A percentile compares a stretch with the other conserved stretches of the same genome.
phyloP scores from a whole-genome alignment of 1,139 yeast genomes.

The Taphrina flavorubra region DNA sequence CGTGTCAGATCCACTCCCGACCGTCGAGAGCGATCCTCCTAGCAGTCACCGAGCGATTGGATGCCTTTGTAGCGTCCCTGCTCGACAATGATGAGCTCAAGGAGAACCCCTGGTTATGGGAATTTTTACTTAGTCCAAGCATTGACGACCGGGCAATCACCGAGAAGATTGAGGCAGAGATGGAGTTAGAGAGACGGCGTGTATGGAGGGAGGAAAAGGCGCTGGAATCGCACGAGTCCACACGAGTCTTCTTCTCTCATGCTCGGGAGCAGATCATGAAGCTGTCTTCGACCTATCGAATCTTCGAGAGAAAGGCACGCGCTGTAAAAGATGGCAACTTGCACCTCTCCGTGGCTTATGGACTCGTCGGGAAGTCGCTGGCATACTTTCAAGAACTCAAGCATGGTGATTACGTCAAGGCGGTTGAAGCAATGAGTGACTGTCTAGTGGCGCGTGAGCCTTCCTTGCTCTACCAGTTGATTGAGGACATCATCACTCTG shows the following conservation, averaged over 20 bases:
- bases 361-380: conserved; percentile 20
- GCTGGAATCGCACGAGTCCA: conserved; percentile 5
- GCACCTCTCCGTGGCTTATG: conserved; percentile 32
- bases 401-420: not conserved
- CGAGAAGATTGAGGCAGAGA: conserved; percentile 18
- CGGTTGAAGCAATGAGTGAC: conserved; percentile 8
- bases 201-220: conserved; percentile 36
- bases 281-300: conserved; percentile 33
- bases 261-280: conserved; percentile 34
- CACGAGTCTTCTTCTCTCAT: conserved; percentile 28
- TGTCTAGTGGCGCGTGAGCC: conserved; percentile 31
- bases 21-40: conserved; percentile 56
- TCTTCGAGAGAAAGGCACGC: conserved; percentile 31
- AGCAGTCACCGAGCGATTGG: conserved; percentile 59
- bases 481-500: conserved; percentile 25
- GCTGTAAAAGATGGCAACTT: conserved; percentile 32
- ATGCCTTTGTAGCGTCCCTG: conserved; percentile 57
- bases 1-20: conserved; percentile 52
- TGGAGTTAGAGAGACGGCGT: not conserved
- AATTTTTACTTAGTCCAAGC: conserved; percentile 55
- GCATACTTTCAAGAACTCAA: not conserved
- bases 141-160: conserved; percentile 44
- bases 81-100: conserved; percentile 52
- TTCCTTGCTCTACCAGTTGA: conserved; percentile 26
- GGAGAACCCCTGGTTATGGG: conserved; percentile 56